Conservation (phyloP, 805 yeast species). For the Monosporozyma servazzii region DNA sequence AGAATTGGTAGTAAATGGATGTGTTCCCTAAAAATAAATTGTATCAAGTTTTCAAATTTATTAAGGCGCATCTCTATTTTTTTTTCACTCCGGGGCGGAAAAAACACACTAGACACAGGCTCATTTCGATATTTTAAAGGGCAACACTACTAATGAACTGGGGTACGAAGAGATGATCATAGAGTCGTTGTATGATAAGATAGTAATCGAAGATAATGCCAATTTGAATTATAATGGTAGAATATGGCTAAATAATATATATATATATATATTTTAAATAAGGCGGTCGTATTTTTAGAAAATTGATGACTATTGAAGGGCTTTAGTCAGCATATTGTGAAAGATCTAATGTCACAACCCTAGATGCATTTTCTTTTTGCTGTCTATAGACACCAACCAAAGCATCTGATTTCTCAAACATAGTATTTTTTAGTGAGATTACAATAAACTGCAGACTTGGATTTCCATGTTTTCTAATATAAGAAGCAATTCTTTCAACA, state of each 20-base stretch:
- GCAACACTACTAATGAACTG: neutral
- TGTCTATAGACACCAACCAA: constrained; percentile 89
- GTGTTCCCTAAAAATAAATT: too few species aligned
- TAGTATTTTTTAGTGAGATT: constrained; percentile 76
- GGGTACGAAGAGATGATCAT: neutral
- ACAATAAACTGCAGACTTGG: constrained; percentile 85
- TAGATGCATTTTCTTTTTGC: constrained; percentile 62
- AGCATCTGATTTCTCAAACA: constrained; percentile 83
- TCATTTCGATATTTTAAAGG: too few species aligned
- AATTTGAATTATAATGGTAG: neutral
- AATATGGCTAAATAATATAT: neutral
- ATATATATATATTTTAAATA: neutral
- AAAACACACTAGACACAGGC: too few species aligned
- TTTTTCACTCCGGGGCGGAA: too few species aligned
- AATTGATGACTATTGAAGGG: neutral
- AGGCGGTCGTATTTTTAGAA: neutral
- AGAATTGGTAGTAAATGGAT: too few species aligned
- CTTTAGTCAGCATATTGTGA: constrained; percentile 44
- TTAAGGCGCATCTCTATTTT: too few species aligned
- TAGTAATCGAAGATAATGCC: neutral
- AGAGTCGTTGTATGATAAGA: neutral
- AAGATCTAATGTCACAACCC: constrained; percentile 64
- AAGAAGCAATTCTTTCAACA: constrained; percentile 78
- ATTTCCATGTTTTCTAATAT: constrained; percentile 65
- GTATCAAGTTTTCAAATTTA: too few species aligned